phyloP scores from a whole-genome alignment of 768 basidiomycete species.

The Boletus speciosus region DNA sequence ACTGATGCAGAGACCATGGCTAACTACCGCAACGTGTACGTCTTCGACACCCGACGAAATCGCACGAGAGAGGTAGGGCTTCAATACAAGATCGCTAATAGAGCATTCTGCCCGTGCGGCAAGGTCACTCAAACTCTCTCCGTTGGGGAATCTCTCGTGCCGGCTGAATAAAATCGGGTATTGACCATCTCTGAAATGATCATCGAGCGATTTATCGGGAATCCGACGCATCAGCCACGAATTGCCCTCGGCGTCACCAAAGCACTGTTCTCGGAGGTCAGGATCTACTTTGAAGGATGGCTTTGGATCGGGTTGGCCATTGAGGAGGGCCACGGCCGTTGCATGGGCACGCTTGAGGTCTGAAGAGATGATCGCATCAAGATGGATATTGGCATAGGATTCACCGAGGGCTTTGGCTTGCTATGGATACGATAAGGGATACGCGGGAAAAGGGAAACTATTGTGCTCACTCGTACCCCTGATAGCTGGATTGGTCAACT shows the following conservation, averaged over 20 bases:
- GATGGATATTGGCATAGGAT: constrained; percentile 43
- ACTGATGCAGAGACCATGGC: constrained; percentile 70
- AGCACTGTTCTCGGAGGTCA: constrained; percentile 65
- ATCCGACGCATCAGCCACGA: constrained; percentile 34
- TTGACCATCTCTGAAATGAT: constrained; percentile 49
- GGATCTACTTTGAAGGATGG: constrained; percentile 46
- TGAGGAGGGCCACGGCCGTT: constrained; percentile 57
- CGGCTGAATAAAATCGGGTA: constrained; percentile 50
- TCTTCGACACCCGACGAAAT: constrained; percentile 37
- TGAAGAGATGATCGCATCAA: constrained; percentile 63
- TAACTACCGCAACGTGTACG: constrained; percentile 62
- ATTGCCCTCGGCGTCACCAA: constrained; percentile 68
- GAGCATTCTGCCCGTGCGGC: constrained; percentile 49
- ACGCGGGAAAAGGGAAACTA: neutral
- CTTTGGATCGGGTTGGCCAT: constrained; percentile 45
- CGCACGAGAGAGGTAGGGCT: constrained; percentile 48
- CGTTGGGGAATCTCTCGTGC: constrained; percentile 57
- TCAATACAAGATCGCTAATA: constrained; percentile 49
- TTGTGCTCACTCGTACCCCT: constrained; percentile 53
- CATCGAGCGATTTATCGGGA: constrained; percentile 34
- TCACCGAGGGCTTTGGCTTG: constrained; percentile 64
- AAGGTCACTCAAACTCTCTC: constrained; percentile 70
- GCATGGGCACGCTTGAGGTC: constrained; percentile 59
- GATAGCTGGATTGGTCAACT: constrained; percentile 7
- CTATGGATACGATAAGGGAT: constrained; percentile 28